Evolutionary conservation across 164 flowering plant genomes (phyloP).

Genomic region (Akebia trifoliata): DNA sequence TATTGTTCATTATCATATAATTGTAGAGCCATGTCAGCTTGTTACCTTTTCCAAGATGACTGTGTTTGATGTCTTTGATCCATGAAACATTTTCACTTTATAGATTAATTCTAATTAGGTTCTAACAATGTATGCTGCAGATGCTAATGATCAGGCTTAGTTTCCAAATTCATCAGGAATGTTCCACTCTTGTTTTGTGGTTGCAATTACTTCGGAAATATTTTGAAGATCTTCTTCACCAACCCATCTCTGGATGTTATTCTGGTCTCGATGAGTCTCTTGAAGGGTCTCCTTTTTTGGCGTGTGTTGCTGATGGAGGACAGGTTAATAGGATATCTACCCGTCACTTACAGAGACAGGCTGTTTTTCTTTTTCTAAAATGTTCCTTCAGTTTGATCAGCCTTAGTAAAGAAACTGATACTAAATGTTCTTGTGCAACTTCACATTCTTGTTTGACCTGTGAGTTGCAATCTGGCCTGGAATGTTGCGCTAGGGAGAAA

Average conservation of each 20-base stretch:
- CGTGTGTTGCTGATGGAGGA: slow-evolving; percentile 24
- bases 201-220: slow-evolving; percentile 50
- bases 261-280: slow-evolving; percentile 26
- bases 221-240: slow-evolving; percentile 50
- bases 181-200: slow-evolving; percentile 43
- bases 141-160: slow-evolving; percentile 72
- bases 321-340: slow-evolving; percentile 9
- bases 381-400: slow-evolving; percentile 52
- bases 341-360: slow-evolving; percentile 60
- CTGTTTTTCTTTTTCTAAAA: slow-evolving; percentile 62
- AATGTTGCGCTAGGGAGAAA: slow-evolving; percentile 28
- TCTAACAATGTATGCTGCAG: slow-evolving; percentile 31
- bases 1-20: not conserved
- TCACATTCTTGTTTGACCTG: slow-evolving; percentile 9
- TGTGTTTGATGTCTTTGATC: not conserved
- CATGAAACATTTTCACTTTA: not conserved
- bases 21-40: too few species aligned
- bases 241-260: slow-evolving; percentile 27
- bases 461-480: slow-evolving; percentile 14
- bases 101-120: not conserved
- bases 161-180: slow-evolving; percentile 26
- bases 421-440: slow-evolving; percentile 28
- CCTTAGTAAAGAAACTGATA: slow-evolving; percentile 18
- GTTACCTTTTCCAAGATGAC: not conserved
- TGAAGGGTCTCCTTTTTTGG: slow-evolving; percentile 72